Evolutionary conservation across 2,329 filamentous ascomycete species (phyloP).

Genomic region (Fusarium globosum): DNA sequence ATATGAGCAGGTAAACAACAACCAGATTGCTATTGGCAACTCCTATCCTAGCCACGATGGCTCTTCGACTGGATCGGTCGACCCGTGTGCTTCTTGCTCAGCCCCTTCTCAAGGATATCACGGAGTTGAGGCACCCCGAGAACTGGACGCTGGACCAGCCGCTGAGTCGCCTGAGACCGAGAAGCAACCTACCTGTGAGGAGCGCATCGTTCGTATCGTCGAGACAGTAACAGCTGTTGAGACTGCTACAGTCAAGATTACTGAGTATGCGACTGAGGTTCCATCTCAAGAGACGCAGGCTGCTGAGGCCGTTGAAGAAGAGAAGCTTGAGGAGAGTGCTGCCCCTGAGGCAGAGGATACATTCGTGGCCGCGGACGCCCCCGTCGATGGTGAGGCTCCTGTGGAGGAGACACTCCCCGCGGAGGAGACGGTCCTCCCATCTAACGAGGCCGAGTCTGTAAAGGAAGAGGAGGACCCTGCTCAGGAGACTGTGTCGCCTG

Average conservation of each 20-base stretch:
- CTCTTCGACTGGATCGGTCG: constrained; percentile 12
- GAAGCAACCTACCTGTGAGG: constrained; percentile 33
- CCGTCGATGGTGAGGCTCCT: background rate
- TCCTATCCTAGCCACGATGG: background rate
- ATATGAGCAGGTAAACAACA: background rate
- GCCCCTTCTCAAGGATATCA: constrained; percentile 9
- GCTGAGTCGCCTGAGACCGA: constrained; percentile 35
- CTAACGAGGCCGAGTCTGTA: background rate
- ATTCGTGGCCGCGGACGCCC: background rate
- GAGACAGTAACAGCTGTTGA: constrained; percentile 52
- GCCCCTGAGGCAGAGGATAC: background rate
- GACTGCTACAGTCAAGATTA: constrained; percentile 47
- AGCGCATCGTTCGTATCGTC: constrained; percentile 33
- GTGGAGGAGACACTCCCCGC: background rate
- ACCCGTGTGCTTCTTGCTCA: constrained; percentile 42
- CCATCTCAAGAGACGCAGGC: constrained; percentile 26
- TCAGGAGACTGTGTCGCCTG: constrained; percentile 6
- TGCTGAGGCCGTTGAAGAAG: constrained; percentile 5
- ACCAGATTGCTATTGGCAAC: background rate
- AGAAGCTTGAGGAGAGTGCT: constrained; percentile 8
- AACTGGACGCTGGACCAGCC: background rate
- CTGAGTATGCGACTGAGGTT: constrained; percentile 47
- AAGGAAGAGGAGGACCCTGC: constrained; percentile 10
- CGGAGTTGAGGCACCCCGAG: background rate
- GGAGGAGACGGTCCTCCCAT: background rate